phyloP scores from a whole-genome alignment of 2,329 filamentous ascomycete species.

The Penicillium sp. region DNA sequence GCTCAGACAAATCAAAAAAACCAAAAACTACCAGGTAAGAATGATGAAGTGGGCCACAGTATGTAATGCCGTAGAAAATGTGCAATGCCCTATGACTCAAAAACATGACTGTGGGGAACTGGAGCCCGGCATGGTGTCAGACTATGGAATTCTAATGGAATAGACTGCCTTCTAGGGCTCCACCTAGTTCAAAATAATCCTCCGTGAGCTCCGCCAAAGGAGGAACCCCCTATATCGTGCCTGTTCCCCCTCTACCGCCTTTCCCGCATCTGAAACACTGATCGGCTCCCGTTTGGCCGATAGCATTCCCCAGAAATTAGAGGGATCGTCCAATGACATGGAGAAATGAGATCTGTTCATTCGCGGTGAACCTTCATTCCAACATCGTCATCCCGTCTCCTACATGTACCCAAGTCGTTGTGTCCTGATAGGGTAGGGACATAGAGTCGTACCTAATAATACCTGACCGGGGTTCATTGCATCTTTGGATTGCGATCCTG shows the following conservation, averaged over 20 bases:
- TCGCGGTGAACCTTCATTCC: conserved; percentile 18
- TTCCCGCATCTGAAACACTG: conserved; percentile 23
- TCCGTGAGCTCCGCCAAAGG: conserved; percentile 4
- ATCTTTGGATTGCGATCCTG: background rate
- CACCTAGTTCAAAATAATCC: conserved; percentile 13
- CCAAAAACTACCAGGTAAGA: background rate
- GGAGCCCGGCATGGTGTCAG: conserved; percentile 17
- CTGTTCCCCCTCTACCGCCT: background rate
- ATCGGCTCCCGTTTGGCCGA: conserved; percentile 22
- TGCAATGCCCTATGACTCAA: conserved; percentile 4
- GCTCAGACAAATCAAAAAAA: too few species aligned
- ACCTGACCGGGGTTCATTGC: conserved; percentile 8
- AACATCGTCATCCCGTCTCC: conserved; percentile 22
- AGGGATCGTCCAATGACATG: conserved; percentile 22
- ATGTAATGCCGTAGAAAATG: background rate
- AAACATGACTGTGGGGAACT: conserved; percentile 19
- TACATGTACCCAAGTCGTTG: conserved; percentile 7
- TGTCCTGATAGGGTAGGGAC: conserved; percentile 16
- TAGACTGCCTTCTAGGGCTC: conserved; percentile 16
- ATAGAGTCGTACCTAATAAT: conserved; percentile 3
- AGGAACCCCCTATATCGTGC: background rate
- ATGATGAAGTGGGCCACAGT: conserved; percentile 9
- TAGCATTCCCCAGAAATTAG: conserved; percentile 24
- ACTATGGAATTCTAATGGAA: conserved; percentile 23
- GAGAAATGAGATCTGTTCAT: conserved; percentile 13